Conservation (phyloP, 2,329 filamentous ascomycete species). For the Apiospora hydei region DNA sequence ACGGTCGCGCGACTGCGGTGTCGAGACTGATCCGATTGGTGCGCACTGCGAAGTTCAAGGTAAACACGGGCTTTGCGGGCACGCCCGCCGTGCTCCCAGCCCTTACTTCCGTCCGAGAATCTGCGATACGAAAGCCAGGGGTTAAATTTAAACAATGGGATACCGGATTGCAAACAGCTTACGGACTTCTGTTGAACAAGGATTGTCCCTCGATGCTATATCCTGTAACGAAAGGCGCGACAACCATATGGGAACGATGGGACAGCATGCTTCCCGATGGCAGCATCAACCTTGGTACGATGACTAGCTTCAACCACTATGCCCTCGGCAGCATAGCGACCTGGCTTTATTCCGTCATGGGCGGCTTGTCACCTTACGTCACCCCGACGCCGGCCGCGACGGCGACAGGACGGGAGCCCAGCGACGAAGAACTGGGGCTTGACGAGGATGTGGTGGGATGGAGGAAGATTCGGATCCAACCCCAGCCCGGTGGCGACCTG, state of each 20-base stretch:
- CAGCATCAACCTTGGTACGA: conserved; percentile 43
- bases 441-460: background rate
- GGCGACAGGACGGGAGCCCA: no score
- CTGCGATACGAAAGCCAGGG: background rate
- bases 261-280: conserved; percentile 45
- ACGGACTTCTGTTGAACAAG: conserved; percentile 47
- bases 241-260: conserved; percentile 49
- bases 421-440: background rate
- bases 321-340: conserved; percentile 46
- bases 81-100: conserved; percentile 48
- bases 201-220: conserved; percentile 47
- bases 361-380: conserved; percentile 29
- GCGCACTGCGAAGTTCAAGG: conserved; percentile 42
- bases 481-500: background rate
- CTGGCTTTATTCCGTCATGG: conserved; percentile 45
- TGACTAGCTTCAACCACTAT: conserved; percentile 50
- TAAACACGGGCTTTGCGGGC: conserved; percentile 53
- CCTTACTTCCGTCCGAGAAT: conserved; percentile 29
- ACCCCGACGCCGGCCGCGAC: background rate
- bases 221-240: conserved; percentile 45
- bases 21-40: conserved; percentile 42
- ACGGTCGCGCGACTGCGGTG: conserved; percentile 35
- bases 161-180: conserved; percentile 45
- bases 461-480: background rate
- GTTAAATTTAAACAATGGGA: conserved; percentile 27